These are phyloP conservation scores for Zymoseptoria brevis DNA, from an alignment of 2,329 filamentous ascomycete genomes.

Conservation along the genomic window DNA sequence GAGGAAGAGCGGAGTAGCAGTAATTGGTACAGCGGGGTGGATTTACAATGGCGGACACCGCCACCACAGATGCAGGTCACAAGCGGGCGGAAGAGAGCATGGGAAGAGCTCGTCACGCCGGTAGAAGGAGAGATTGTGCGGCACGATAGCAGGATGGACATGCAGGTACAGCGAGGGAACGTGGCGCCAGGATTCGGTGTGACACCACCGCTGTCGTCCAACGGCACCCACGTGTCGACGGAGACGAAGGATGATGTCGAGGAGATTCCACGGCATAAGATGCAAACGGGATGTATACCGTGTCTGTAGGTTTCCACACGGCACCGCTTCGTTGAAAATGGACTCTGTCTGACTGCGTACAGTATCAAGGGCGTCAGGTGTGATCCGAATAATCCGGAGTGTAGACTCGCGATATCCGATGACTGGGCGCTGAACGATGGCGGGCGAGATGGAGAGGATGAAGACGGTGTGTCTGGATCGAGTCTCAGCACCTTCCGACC, in stretches of 20 bases:
- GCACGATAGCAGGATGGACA: not conserved
- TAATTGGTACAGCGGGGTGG: constrained; percentile 13
- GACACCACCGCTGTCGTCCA: constrained; percentile 7
- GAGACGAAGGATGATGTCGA: constrained; percentile 10
- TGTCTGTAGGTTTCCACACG: constrained; percentile 21
- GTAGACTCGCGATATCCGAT: constrained; percentile 22
- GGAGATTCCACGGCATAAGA: constrained; percentile 18
- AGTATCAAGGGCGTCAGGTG: constrained; percentile 25
- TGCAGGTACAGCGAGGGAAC: not conserved
- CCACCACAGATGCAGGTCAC: constrained; percentile 5
- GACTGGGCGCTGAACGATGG: constrained; percentile 25
- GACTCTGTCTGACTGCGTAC: constrained; percentile 3
- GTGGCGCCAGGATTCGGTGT: constrained; percentile 1
- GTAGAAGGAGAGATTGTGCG: constrained; percentile 2
- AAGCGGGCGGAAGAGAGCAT: constrained; percentile 13
- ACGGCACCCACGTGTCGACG: not conserved
- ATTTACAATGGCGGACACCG: constrained; percentile 17
- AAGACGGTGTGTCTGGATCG: constrained; percentile 7
- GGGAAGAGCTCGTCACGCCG: constrained; percentile 13
- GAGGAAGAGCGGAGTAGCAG: constrained; percentile 5
- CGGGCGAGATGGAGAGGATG: constrained; percentile 9
- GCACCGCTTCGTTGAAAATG: not conserved
- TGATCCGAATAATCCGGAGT: constrained; percentile 22
- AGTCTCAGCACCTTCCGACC: constrained; percentile 18
- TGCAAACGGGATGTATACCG: constrained; percentile 29